Evolutionary conservation across 768 basidiomycete species (phyloP).

Genomic region (Boletus barrowsii): DNA sequence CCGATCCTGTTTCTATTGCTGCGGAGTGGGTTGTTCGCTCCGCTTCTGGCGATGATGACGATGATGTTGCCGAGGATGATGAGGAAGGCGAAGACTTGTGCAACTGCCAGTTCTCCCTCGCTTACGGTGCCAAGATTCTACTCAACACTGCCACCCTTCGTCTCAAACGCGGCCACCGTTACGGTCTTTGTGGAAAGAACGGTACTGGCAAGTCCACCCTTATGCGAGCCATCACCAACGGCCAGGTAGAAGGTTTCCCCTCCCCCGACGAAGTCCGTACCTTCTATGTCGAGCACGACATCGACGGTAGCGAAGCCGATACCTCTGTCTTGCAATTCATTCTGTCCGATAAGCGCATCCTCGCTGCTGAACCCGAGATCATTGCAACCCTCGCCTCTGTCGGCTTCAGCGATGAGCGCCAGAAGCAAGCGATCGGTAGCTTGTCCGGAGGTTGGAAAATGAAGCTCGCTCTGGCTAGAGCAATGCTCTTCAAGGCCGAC

Average conservation of each 20-base stretch:
- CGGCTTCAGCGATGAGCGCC: constrained; percentile 88
- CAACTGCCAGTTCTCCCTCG: constrained; percentile 98
- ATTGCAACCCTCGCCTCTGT: constrained; percentile 83
- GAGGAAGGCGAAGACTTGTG: constrained; percentile 98
- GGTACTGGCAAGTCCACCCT: constrained; percentile 97
- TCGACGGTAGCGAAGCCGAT: constrained; percentile 91
- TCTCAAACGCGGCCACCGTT: constrained; percentile 97
- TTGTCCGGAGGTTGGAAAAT: constrained; percentile 99
- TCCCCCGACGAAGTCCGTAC: constrained; percentile 96
- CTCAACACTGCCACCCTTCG: constrained; percentile 95
- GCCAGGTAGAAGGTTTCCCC: constrained; percentile 98
- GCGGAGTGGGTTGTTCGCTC: constrained; percentile 90
- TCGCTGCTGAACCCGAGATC: constrained; percentile 64
- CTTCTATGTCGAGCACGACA: constrained; percentile 99
- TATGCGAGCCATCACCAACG: constrained; percentile 91
- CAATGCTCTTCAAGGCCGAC: constrained; percentile 97
- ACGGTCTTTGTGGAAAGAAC: constrained; percentile 98
- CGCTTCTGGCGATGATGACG: constrained; percentile 70
- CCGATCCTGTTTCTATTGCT: constrained; percentile 64
- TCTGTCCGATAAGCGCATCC: constrained; percentile 77
- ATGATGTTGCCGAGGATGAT: constrained; percentile 75
- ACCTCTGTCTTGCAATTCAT: constrained; percentile 91
- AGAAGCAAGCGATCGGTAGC: constrained; percentile 79
- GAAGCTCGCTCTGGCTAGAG: constrained; percentile 96
- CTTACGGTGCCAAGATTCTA: constrained; percentile 98